Evolutionary conservation across 106 monocot genomes (phyloP).

Genomic region (Dactylorhiza incarnata): DNA sequence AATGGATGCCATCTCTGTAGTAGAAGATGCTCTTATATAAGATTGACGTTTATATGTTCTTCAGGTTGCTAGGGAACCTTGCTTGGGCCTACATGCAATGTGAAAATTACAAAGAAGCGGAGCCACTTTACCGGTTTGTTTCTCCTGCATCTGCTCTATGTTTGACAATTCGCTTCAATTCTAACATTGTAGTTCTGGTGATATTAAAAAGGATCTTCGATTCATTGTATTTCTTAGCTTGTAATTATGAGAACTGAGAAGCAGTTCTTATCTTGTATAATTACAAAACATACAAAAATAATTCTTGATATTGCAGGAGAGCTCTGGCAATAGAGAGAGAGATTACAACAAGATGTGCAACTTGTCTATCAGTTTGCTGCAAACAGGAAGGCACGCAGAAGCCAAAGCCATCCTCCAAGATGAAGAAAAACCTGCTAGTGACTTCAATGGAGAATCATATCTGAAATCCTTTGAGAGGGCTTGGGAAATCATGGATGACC

Average conservation of each 20-base stretch:
- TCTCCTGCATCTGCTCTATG: too few relatives aligned
- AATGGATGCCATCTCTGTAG: too few relatives aligned
- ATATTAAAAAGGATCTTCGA: neutral
- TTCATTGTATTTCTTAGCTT: too few relatives aligned
- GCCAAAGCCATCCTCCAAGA: constrained; percentile 65
- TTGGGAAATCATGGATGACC: too few relatives aligned
- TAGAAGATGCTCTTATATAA: too few relatives aligned
- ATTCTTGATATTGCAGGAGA: constrained; percentile 18
- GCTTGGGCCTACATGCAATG: constrained; percentile 98
- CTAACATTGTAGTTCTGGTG: neutral
- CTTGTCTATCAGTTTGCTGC: constrained; percentile 84
- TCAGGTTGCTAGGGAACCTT: constrained; percentile 59
- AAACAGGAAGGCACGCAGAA: constrained; percentile 68
- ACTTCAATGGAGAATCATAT: too few relatives aligned
- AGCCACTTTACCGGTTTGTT: too few relatives aligned
- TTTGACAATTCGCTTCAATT: too few relatives aligned
- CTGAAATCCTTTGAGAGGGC: too few relatives aligned
- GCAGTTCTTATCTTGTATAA: neutral
- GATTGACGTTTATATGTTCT: too few relatives aligned
- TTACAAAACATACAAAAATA: too few relatives aligned
- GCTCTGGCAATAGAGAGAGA: constrained; percentile 70
- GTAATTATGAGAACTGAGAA: neutral
- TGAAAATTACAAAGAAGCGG: constrained; percentile 74
- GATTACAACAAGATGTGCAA: constrained; percentile 99
- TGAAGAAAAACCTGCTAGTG: constrained; percentile 60